phyloP scores from a whole-genome alignment of 805 yeast species.

The Diddensiella transvaalensis region DNA sequence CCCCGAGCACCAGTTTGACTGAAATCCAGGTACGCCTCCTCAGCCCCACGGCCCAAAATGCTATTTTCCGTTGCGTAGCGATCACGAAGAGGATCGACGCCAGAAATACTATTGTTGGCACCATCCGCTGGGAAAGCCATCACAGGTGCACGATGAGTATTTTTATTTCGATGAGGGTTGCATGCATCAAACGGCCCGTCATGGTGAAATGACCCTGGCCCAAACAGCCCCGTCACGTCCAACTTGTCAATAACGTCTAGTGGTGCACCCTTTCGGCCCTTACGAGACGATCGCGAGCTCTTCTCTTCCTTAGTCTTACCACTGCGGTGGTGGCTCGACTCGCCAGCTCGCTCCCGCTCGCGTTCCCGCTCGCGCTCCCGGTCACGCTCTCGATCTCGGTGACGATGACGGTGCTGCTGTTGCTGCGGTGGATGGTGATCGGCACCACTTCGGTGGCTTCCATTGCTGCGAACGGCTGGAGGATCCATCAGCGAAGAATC shows the following conservation, averaged over 20 bases:
- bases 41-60: conserved; percentile 69
- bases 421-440: background rate
- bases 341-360: conserved; percentile 3
- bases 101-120: conserved; percentile 81
- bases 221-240: conserved; percentile 93
- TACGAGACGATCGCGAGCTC: background rate
- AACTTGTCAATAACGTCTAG: conserved; percentile 92
- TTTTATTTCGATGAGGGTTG: conserved; percentile 89
- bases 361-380: conserved; percentile 1
- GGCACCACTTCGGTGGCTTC: background rate
- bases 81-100: conserved; percentile 48
- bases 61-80: conserved; percentile 51
- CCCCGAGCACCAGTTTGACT: conserved; percentile 17
- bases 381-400: conserved; percentile 1
- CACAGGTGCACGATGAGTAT: conserved; percentile 73
- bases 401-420: background rate
- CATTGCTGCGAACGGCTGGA: background rate
- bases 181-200: conserved; percentile 99
- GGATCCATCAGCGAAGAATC: conserved; percentile 25
- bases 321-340: background rate
- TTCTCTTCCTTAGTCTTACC: background rate
- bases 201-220: conserved; percentile 92
- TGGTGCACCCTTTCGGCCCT: conserved; percentile 28
- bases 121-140: conserved; percentile 95
- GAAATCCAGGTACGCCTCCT: conserved; percentile 42